These are phyloP conservation scores for Fragilaria crotonensis DNA, from an alignment of 108 stramenopile genomes.

Conservation along the genomic window DNA sequence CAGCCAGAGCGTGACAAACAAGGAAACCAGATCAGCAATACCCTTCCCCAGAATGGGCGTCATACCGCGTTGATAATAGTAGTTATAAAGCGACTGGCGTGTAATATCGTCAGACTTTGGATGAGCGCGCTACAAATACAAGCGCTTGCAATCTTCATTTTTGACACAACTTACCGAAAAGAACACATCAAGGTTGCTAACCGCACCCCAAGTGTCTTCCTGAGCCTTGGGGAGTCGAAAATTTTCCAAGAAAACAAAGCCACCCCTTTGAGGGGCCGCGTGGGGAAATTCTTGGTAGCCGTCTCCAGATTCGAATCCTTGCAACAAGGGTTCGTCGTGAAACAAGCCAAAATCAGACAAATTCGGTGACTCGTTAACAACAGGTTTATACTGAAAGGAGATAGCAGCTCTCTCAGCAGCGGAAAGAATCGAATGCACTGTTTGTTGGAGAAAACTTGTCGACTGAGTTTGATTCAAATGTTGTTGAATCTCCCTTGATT, in stretches of 20 bases:
- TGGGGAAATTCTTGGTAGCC: slow-evolving; percentile 3
- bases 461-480: slow-evolving; percentile 13
- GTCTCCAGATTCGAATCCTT: neutral
- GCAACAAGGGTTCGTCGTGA: neutral
- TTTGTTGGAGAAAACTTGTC: neutral
- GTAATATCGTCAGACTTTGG: too few species aligned
- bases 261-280: slow-evolving; percentile 13
- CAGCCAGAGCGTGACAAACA: slow-evolving; percentile 86
- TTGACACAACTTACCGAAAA: slow-evolving; percentile 30
- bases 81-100: slow-evolving; percentile 63
- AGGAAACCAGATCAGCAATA: slow-evolving; percentile 67
- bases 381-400: neutral
- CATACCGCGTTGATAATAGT: slow-evolving; percentile 88
- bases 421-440: neutral
- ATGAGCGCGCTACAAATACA: too few species aligned
- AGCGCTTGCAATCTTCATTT: too few species aligned
- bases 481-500: slow-evolving; percentile 54
- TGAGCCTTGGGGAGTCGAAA: slow-evolving; percentile 34
- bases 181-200: slow-evolving; percentile 83
- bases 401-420: neutral
- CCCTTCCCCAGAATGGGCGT: slow-evolving; percentile 77
- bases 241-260: slow-evolving; percentile 56
- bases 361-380: neutral
- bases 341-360: neutral
- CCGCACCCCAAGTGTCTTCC: slow-evolving; percentile 56